phyloP scores from a whole-genome alignment of 192 early-diverging fungal species.

The Pilaira anomala region DNA sequence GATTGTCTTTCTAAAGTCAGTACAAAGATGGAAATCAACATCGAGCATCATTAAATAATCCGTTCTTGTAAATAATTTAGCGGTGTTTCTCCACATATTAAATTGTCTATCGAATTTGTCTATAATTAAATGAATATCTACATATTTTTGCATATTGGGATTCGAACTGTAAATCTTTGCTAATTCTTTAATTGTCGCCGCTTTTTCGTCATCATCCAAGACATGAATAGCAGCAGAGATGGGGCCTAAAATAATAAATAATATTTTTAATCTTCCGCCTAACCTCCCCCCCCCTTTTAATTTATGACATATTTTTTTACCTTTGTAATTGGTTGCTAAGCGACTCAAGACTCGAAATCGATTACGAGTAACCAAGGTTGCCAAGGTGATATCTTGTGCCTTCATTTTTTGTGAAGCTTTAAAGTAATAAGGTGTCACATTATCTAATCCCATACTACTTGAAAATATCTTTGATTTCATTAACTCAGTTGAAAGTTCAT shows the following conservation, averaged over 20 bases:
- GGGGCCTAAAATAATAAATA: slow-evolving; percentile 37
- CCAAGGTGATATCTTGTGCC: slow-evolving; percentile 52
- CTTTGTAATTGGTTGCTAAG: slow-evolving; percentile 48
- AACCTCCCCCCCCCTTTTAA: slow-evolving; percentile 30
- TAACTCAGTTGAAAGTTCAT: slow-evolving; percentile 38
- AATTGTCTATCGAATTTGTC: slow-evolving; percentile 59
- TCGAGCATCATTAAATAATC: slow-evolving; percentile 60
- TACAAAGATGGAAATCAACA: slow-evolving; percentile 57
- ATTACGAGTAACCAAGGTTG: slow-evolving; percentile 51
- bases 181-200: slow-evolving; percentile 40
- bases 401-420: slow-evolving; percentile 35
- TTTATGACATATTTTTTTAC: slow-evolving; percentile 28
- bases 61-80: slow-evolving; percentile 54
- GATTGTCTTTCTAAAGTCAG: slow-evolving; percentile 44
- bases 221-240: slow-evolving; percentile 58
- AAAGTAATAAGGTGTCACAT: slow-evolving; percentile 56
- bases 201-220: slow-evolving; percentile 45
- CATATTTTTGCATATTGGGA: slow-evolving; percentile 43
- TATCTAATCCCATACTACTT: slow-evolving; percentile 47
- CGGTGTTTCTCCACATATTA: slow-evolving; percentile 64
- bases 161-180: slow-evolving; percentile 43
- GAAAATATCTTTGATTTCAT: slow-evolving; percentile 52
- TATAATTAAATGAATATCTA: slow-evolving; percentile 56
- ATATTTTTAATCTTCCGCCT: not conserved
- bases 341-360: slow-evolving; percentile 46